Evolutionary conservation across 495 filamentous ascomycete genomes (phyloP).

Genomic region (Filosporella fistucella): DNA sequence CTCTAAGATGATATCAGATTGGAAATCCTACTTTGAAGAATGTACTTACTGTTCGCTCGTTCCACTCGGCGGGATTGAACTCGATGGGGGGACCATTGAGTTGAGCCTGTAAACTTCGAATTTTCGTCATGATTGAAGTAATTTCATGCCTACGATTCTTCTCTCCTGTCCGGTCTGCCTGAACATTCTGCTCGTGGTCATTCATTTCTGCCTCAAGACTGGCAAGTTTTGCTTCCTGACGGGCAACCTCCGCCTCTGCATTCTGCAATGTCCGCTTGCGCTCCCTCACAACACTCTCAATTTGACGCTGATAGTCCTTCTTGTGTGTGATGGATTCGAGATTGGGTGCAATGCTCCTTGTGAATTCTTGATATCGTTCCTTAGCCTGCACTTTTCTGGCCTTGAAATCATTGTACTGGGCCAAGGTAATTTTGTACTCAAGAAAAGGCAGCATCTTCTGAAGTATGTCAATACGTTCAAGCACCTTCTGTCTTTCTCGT

Average conservation of each 20-base stretch:
- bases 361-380: slow-evolving; percentile 48
- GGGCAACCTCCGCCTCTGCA: slow-evolving; percentile 48
- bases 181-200: slow-evolving; percentile 36
- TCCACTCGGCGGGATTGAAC: slow-evolving; percentile 46
- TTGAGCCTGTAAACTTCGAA: slow-evolving; percentile 38
- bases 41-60: slow-evolving; percentile 46
- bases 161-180: slow-evolving; percentile 52
- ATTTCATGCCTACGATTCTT: slow-evolving; percentile 48
- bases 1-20: slow-evolving; percentile 27
- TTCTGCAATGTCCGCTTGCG: slow-evolving; percentile 37
- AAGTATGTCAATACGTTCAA: slow-evolving; percentile 60
- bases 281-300: slow-evolving; percentile 22
- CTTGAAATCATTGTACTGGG: slow-evolving; percentile 28
- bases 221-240: background rate
- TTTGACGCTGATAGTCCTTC: slow-evolving; percentile 47
- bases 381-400: slow-evolving; percentile 45
- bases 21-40: background rate
- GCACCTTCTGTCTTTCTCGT: slow-evolving; percentile 65
- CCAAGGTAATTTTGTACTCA: slow-evolving; percentile 46
- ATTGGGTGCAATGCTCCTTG: slow-evolving; percentile 61
- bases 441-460: slow-evolving; percentile 61
- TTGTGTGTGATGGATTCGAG: slow-evolving; percentile 62
- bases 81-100: slow-evolving; percentile 39
- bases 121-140: slow-evolving; percentile 32
- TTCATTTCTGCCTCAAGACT: background rate